Conservation (phyloP, 176 grass and related monocot species). For the Paspalum vaginatum region DNA sequence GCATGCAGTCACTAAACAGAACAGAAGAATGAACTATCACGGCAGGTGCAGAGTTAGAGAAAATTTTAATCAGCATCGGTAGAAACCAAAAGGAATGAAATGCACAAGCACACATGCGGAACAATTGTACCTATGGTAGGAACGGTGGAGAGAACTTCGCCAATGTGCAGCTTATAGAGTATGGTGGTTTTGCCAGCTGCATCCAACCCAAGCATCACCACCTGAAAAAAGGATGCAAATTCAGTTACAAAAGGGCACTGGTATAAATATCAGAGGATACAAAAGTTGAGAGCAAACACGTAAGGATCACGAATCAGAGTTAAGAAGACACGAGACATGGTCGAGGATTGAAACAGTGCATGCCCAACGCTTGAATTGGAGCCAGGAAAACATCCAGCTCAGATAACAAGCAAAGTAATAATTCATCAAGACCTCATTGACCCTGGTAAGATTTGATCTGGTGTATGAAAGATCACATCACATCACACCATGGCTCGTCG, state of each 20-base stretch:
- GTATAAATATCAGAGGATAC: not conserved
- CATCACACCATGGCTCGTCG: not conserved
- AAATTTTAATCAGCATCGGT: not conserved
- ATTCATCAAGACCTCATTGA: not conserved
- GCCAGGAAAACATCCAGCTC: not conserved
- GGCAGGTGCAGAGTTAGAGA: not conserved
- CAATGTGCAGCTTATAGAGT: conserved; percentile 95
- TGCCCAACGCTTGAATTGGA: not conserved
- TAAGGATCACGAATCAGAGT: not conserved
- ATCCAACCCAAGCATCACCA: conserved; percentile 97
- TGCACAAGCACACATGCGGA: conserved; percentile 1
- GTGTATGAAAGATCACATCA: not conserved
- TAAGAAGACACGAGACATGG: not conserved
- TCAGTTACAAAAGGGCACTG: not conserved
- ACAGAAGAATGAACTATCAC: not conserved
- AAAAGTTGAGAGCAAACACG: not conserved
- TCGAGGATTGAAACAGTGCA: not conserved
- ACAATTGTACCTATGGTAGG: conserved; percentile 75
- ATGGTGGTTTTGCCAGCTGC: conserved; percentile 98
- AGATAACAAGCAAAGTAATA: not conserved
- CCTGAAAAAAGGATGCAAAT: conserved; percentile 44
- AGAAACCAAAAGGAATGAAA: not conserved
- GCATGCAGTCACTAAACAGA: not conserved
- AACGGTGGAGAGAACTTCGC: conserved; percentile 93
- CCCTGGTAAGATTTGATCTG: not conserved